A percentile compares a stretch with the other conserved stretches of the same genome.
phyloP scores from a whole-genome alignment of 2,329 filamentous ascomycete genomes.

The Botrytis paeoniae region DNA sequence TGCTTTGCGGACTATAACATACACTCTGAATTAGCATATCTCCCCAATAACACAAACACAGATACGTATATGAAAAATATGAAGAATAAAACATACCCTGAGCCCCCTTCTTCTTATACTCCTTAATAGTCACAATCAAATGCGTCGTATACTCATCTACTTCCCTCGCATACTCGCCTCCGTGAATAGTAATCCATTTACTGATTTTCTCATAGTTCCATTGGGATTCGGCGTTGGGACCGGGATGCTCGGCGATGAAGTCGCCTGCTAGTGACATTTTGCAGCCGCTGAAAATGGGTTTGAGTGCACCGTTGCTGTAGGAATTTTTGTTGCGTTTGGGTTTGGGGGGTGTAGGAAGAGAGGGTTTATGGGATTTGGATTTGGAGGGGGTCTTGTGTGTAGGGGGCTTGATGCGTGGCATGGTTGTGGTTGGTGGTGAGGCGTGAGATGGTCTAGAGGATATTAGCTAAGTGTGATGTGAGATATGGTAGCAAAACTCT shows the following conservation, averaged over 20 bases:
- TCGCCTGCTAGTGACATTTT: constrained; percentile 58
- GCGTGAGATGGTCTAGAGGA: not conserved
- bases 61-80: not conserved
- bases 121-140: constrained; percentile 62
- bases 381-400: not conserved
- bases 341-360: not conserved
- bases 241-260: constrained; percentile 41
- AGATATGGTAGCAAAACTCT: not conserved
- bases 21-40: not conserved
- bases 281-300: constrained; percentile 49
- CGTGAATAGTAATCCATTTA: constrained; percentile 62
- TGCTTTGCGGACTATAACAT: constrained; percentile 42
- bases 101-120: constrained; percentile 47
- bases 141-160: constrained; percentile 64
- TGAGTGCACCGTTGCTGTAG: constrained; percentile 21
- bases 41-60: not conserved
- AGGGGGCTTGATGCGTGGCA: constrained; percentile 1
- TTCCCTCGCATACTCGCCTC: constrained; percentile 53
- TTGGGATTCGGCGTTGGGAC: not conserved
- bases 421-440: not conserved
- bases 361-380: not conserved
- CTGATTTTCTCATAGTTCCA: constrained; percentile 53
- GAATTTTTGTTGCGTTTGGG: not conserved
- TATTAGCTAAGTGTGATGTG: not conserved
- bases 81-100: constrained; percentile 27